A percentile compares a stretch with the other conserved stretches of the same genome.
These are phyloP conservation scores for Epichloe glyceriae DNA, from an alignment of 2,329 filamentous ascomycete genomes.

Conservation along the genomic window DNA sequence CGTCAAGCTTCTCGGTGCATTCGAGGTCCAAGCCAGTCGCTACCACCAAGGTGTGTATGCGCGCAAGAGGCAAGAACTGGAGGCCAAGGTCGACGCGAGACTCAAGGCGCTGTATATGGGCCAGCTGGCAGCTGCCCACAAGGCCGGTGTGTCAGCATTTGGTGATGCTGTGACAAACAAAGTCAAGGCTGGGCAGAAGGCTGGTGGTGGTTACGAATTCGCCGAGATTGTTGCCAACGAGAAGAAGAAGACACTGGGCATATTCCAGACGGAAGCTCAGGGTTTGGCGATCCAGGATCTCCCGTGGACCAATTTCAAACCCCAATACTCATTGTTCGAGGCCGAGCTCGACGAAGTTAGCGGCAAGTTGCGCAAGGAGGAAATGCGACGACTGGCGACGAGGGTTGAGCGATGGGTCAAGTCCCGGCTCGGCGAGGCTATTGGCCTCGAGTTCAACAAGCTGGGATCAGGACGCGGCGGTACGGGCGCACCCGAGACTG, in stretches of 20 bases:
- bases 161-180: constrained; percentile 74
- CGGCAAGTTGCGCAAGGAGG: constrained; percentile 72
- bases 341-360: constrained; percentile 89
- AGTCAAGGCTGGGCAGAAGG: constrained; percentile 88
- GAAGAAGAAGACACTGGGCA: constrained; percentile 60
- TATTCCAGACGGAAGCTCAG: constrained; percentile 65
- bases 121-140: constrained; percentile 83
- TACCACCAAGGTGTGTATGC: constrained; percentile 95
- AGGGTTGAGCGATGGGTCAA: constrained; percentile 90
- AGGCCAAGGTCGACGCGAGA: constrained; percentile 74
- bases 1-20: constrained; percentile 62
- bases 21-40: constrained; percentile 78
- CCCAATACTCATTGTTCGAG: constrained; percentile 67
- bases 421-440: constrained; percentile 71
- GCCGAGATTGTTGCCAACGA: constrained; percentile 81
- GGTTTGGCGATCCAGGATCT: constrained; percentile 66
- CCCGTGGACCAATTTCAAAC: constrained; percentile 74
- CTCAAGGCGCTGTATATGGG: constrained; percentile 78
- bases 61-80: constrained; percentile 73
- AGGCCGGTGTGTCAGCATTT: constrained; percentile 71
- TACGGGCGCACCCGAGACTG: constrained; percentile 64
- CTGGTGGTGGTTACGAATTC: constrained; percentile 83
- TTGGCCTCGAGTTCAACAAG: constrained; percentile 92
- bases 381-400: constrained; percentile 86
- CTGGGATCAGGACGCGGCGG: constrained; percentile 79